Percentiles rank a stretch among this genome's conserved stretches.
Conservation (phyloP, 176 grass and related monocot genomes). For the Eleusine indica region DNA sequence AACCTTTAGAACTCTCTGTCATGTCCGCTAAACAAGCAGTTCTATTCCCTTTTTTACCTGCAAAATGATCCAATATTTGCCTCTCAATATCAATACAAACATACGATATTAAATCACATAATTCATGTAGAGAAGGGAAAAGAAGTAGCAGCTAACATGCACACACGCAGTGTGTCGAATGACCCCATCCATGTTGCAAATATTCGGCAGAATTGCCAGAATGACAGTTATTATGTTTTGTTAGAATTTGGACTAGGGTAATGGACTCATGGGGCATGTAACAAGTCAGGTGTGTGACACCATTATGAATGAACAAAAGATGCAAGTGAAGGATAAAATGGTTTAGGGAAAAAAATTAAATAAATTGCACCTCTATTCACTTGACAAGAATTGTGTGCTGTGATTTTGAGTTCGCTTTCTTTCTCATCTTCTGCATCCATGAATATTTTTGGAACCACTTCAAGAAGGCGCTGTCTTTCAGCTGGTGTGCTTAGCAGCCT, state of each 20-base stretch:
- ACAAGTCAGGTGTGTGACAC: not conserved
- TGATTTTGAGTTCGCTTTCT: slow-evolving; percentile 33
- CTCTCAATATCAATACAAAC: slow-evolving; percentile 4
- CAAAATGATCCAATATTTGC: not conserved
- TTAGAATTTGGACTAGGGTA: too few relatives aligned
- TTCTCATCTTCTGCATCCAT: slow-evolving; percentile 53
- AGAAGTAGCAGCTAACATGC: slow-evolving; percentile 4
- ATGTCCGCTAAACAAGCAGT: slow-evolving; percentile 10
- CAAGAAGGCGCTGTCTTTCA: slow-evolving; percentile 67
- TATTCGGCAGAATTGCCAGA: not conserved
- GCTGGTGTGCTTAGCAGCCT: slow-evolving; percentile 56
- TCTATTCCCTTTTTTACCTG: slow-evolving; percentile 7
- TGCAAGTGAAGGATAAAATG: slow-evolving; percentile 28
- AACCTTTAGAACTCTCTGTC: slow-evolving; percentile 42
- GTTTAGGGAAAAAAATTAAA: slow-evolving; percentile 28
- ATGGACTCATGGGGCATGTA: not conserved
- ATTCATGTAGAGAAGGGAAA: not conserved
- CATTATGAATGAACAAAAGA: slow-evolving; percentile 18
- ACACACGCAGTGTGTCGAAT: not conserved
- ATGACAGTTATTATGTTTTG: too few relatives aligned
- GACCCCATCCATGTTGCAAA: not conserved
- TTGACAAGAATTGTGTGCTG: slow-evolving; percentile 26
- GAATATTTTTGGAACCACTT: slow-evolving; percentile 64
- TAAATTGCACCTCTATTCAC: slow-evolving; percentile 48
- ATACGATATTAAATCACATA: not conserved